Conservation (phyloP, 495 filamentous ascomycete genomes). For the Podospora pseudocomata region DNA sequence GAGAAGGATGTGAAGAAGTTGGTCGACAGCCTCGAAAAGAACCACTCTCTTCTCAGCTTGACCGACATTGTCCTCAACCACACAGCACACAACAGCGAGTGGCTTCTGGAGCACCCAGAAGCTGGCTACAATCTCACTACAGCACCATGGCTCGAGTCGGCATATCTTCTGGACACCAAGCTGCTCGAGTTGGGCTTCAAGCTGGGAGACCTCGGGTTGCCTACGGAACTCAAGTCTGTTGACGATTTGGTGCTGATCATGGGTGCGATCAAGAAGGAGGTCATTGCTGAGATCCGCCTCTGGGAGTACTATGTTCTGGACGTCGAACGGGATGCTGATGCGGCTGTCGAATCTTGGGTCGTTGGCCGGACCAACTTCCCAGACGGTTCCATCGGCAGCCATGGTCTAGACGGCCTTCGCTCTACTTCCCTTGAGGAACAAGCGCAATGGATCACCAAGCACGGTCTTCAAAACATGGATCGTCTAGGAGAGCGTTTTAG, state of each 20-base stretch:
- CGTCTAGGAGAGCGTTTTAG: constrained; percentile 74
- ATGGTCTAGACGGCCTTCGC: constrained; percentile 45
- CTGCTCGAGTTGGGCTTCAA: constrained; percentile 72
- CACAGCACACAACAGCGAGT: constrained; percentile 91
- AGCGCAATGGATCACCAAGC: constrained; percentile 48
- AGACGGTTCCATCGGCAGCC: constrained; percentile 39
- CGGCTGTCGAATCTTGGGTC: constrained; percentile 68
- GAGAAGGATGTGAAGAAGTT: constrained; percentile 77
- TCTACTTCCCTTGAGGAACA: constrained; percentile 41
- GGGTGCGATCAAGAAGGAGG: constrained; percentile 75
- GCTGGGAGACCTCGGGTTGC: constrained; percentile 63
- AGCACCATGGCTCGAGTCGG: constrained; percentile 87
- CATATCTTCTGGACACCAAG: constrained; percentile 80
- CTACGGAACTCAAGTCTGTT: constrained; percentile 63
- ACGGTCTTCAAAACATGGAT: constrained; percentile 65
- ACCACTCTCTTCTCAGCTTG: constrained; percentile 79
- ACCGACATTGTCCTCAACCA: constrained; percentile 99
- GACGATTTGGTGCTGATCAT: constrained; percentile 82
- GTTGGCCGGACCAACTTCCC: constrained; percentile 49
- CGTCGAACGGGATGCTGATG: constrained; percentile 66
- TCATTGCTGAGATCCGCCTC: constrained; percentile 68
- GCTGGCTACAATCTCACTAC: constrained; percentile 92
- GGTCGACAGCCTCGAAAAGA: constrained; percentile 75
- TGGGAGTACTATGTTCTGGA: constrained; percentile 94
- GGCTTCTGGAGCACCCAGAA: constrained; percentile 92